phyloP scores from a whole-genome alignment of 2,329 filamentous ascomycete species.

The Plectosphaerella plurivora region DNA sequence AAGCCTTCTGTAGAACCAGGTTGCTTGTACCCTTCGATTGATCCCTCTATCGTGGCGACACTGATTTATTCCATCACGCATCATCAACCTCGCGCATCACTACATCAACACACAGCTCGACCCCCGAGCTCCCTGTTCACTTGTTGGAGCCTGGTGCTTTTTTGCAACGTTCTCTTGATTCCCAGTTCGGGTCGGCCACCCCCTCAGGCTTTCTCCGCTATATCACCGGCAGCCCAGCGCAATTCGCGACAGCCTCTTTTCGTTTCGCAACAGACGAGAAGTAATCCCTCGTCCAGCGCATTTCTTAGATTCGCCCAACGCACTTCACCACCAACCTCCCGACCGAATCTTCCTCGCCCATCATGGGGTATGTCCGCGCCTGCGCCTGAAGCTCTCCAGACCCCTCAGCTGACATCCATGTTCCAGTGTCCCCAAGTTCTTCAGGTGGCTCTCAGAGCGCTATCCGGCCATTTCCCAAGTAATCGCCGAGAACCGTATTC shows the following conservation, averaged over 20 bases:
- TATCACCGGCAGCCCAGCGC: background rate
- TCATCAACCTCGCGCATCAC: background rate
- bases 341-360: conserved; percentile 4
- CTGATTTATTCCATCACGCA: background rate
- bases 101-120: conserved; percentile 12
- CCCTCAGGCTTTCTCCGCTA: background rate
- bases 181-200: background rate
- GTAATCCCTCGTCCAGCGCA: background rate
- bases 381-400: background rate
- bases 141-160: conserved; percentile 3
- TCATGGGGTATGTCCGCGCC: conserved; percentile 22
- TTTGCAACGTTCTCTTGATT: background rate
- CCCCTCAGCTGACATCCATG: conserved; percentile 4
- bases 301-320: background rate
- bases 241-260: no score
- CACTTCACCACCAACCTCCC: background rate
- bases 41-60: no score
- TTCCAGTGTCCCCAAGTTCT: conserved; percentile 75
- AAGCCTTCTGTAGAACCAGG: no score
- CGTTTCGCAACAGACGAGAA: background rate
- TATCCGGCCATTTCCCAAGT: conserved; percentile 98
- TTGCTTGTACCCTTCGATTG: no score
- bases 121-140: conserved; percentile 14
- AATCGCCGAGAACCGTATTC: conserved; percentile 97
- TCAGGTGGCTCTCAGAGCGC: conserved; percentile 98